A percentile compares a stretch with the other conserved stretches of the same genome.
phyloP scores from a whole-genome alignment of 371 early-diverging fungal species.

The Rhizopus microsporus region DNA sequence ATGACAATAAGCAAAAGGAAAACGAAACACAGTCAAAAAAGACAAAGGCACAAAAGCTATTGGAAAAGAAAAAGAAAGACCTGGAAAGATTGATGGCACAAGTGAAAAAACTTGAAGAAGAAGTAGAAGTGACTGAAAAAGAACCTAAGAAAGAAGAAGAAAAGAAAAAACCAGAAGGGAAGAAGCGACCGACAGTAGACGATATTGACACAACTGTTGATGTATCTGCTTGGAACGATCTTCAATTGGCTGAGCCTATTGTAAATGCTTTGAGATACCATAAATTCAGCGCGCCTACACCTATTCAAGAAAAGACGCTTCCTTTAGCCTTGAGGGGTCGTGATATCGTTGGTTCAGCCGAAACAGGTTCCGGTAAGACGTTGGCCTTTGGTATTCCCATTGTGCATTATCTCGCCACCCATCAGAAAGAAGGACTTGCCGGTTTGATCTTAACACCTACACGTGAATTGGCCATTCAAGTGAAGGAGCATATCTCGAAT shows the following conservation, averaged over 20 bases:
- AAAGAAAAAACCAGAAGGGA: slow-evolving; percentile 4
- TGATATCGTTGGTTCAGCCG: slow-evolving; percentile 97
- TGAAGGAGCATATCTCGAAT: slow-evolving; percentile 72
- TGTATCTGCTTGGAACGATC: slow-evolving; percentile 58
- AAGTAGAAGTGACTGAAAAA: slow-evolving; percentile 11
- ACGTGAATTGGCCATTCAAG: slow-evolving; percentile 91
- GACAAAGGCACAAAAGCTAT: slow-evolving; percentile 26
- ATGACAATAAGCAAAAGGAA: slow-evolving; percentile 9
- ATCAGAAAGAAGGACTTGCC: slow-evolving; percentile 35
- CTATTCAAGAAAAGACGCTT: slow-evolving; percentile 91
- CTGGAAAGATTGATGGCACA: slow-evolving; percentile 20
- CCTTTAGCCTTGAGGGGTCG: slow-evolving; percentile 71
- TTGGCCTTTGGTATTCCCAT: slow-evolving; percentile 92
- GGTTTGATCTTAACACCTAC: slow-evolving; percentile 87
- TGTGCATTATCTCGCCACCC: slow-evolving; percentile 57
- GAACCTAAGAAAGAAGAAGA: slow-evolving; percentile 3
- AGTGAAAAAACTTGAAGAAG: slow-evolving; percentile 25
- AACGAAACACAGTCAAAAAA: slow-evolving; percentile 24
- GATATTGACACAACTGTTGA: slow-evolving; percentile 55
- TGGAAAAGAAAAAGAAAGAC: slow-evolving; percentile 32
- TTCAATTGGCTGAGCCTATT: slow-evolving; percentile 56
- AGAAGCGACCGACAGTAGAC: slow-evolving; percentile 30
- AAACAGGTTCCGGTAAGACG: slow-evolving; percentile 97
- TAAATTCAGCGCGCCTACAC: slow-evolving; percentile 84
- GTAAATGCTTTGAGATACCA: slow-evolving; percentile 69